These are phyloP conservation scores for Populus tomentosa DNA, from an alignment of 441 rosid genomes.

Conservation along the genomic window DNA sequence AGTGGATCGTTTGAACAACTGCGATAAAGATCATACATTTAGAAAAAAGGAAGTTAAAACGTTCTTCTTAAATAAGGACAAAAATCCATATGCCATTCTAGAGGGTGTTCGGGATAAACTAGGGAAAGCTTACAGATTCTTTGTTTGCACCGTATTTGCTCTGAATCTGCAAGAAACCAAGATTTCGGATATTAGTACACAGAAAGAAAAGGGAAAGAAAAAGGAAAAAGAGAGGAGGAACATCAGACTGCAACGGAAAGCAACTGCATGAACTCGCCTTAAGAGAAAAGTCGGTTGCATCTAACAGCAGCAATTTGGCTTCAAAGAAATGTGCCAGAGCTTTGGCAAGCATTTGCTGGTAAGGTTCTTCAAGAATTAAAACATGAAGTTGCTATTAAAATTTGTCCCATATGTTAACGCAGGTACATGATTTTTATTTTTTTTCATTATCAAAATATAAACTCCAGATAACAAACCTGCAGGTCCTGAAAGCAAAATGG, in stretches of 20 bases:
- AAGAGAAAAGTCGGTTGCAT: conserved; percentile 69
- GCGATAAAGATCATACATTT: conserved; percentile 7
- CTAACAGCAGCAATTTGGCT: conserved; percentile 80
- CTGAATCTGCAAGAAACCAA: conserved; percentile 54
- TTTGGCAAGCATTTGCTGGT: conserved; percentile 93
- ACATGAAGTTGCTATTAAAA: conserved; percentile 1
- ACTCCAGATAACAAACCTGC: conserved; percentile 46
- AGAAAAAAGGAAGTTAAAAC: neutral
- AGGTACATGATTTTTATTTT: neutral
- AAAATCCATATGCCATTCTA: too few species aligned
- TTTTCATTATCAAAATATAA: neutral
- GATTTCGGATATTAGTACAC: neutral
- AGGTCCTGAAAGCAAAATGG: conserved; percentile 89
- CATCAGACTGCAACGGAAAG: neutral
- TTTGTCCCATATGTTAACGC: neutral
- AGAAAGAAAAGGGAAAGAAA: neutral
- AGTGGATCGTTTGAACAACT: conserved; percentile 62
- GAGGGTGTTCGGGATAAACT: too few species aligned
- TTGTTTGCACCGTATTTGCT: conserved; percentile 68
- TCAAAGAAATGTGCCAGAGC: conserved; percentile 90
- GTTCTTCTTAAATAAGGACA: too few species aligned
- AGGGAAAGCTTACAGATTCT: conserved; percentile 50
- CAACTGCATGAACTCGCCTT: conserved; percentile 41
- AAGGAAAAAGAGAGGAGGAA: neutral
- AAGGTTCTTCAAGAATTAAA: conserved; percentile 48